A percentile compares a stretch with the other conserved stretches of the same genome.
These are phyloP conservation scores for Auxenochlorella pyrenoidosa DNA, from an alignment of 139 green algal genomes.

Conservation along the genomic window DNA sequence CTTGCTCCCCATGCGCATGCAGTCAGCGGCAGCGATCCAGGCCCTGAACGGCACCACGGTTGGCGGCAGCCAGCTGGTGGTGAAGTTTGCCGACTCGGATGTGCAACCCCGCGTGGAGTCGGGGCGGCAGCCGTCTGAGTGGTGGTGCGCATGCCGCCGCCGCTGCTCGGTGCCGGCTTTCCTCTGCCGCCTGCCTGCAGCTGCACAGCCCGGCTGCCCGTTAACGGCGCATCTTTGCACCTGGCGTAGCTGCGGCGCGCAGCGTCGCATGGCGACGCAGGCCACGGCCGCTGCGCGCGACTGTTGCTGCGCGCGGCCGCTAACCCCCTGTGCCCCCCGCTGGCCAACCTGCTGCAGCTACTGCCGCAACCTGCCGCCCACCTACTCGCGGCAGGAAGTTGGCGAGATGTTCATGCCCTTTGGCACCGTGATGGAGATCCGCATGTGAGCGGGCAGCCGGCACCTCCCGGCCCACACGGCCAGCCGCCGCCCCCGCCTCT, in stretches of 20 bases:
- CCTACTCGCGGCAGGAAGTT: slow-evolving; percentile 16
- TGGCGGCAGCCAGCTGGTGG: slow-evolving; percentile 33
- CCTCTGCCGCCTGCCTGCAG: background rate
- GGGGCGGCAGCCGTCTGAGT: slow-evolving; percentile 34
- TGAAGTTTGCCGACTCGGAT: slow-evolving; percentile 48
- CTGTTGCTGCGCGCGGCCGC: background rate
- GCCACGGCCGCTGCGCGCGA: too few relatives aligned
- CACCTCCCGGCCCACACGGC: background rate
- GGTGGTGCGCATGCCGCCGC: slow-evolving; percentile 8
- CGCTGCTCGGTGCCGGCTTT: background rate
- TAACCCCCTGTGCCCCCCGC: background rate
- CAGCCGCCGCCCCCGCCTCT: too few relatives aligned
- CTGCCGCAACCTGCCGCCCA: slow-evolving; percentile 24
- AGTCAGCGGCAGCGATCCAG: slow-evolving; percentile 27
- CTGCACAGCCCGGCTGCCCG: background rate
- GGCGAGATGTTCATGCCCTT: slow-evolving; percentile 26
- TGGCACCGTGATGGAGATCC: slow-evolving; percentile 19
- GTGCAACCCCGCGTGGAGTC: slow-evolving; percentile 43
- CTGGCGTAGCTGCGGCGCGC: too few relatives aligned
- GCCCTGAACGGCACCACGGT: slow-evolving; percentile 14
- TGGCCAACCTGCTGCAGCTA: background rate
- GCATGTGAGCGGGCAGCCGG: slow-evolving; percentile 7
- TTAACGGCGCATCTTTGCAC: too few relatives aligned
- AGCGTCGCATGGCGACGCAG: too few relatives aligned
- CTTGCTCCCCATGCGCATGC: background rate